Evolutionary conservation across 83 land plant genomes (phyloP).

Genomic region (Thuja plicata): DNA sequence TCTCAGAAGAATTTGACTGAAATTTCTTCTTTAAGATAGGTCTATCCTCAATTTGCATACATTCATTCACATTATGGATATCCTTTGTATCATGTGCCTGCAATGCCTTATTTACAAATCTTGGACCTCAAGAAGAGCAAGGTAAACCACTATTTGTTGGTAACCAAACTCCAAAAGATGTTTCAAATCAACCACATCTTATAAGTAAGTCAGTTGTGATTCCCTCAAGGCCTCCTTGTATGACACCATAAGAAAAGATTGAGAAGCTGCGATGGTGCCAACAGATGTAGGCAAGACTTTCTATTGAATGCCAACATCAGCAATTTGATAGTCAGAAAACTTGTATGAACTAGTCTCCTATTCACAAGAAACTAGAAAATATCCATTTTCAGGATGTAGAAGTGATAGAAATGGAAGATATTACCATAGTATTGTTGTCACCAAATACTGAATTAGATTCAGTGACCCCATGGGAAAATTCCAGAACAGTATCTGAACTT

Average conservation of each 20-base stretch:
- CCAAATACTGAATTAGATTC: slow-evolving; percentile 17
- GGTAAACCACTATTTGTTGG: slow-evolving; percentile 16
- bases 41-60: slow-evolving; percentile 18
- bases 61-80: slow-evolving; percentile 22
- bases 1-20: slow-evolving; percentile 3
- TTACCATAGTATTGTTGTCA: background rate
- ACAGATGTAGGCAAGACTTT: slow-evolving; percentile 47
- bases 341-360: background rate
- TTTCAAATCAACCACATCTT: slow-evolving; percentile 13
- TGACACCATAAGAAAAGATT: slow-evolving; percentile 52
- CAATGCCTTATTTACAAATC: slow-evolving; percentile 14
- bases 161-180: slow-evolving; percentile 1
- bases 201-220: background rate
- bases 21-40: background rate
- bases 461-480: slow-evolving; percentile 11
- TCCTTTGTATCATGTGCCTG: slow-evolving; percentile 20
- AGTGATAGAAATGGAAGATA: slow-evolving; percentile 14
- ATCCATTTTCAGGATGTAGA: background rate
- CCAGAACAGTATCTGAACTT: slow-evolving; percentile 11
- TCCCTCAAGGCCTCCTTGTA: slow-evolving; percentile 25
- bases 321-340: slow-evolving; percentile 24
- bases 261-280: slow-evolving; percentile 46
- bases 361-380: slow-evolving; percentile 16
- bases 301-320: slow-evolving; percentile 44
- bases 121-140: slow-evolving; percentile 3